These are phyloP conservation scores for Echeveria elegans DNA, from an alignment of 164 flowering plant species.

Conservation along the genomic window DNA sequence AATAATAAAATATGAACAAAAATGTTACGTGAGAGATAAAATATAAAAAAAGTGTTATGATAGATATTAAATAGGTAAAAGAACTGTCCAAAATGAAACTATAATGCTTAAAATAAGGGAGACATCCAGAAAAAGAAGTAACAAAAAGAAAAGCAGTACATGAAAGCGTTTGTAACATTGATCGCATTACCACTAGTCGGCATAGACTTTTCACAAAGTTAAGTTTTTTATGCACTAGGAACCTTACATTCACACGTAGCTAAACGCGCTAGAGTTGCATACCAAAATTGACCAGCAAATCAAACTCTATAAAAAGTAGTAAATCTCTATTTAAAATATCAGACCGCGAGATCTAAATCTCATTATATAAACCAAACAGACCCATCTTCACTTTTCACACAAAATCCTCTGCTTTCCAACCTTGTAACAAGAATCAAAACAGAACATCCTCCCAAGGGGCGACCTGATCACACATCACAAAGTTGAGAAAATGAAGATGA, in stretches of 20 bases:
- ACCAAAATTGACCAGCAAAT: background rate
- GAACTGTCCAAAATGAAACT: too few species aligned
- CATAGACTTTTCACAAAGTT: background rate
- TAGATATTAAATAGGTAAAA: too few species aligned
- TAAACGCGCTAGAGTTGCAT: background rate
- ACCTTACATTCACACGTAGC: background rate
- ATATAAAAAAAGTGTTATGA: too few species aligned
- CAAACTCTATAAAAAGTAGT: background rate
- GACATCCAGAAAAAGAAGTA: too few species aligned
- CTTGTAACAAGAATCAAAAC: background rate
- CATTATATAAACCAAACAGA: background rate
- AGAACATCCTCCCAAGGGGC: background rate
- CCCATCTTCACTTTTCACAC: background rate
- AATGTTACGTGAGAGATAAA: too few species aligned
- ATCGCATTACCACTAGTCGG: background rate
- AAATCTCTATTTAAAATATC: too few species aligned
- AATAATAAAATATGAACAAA: too few species aligned
- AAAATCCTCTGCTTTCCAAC: background rate
- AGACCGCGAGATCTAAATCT: background rate
- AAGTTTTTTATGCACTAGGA: background rate
- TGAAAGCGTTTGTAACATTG: background rate
- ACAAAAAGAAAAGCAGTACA: too few species aligned
- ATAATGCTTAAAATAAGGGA: too few species aligned
- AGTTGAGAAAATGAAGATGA: background rate
- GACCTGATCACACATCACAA: constrained; percentile 5